phyloP scores from a whole-genome alignment of 805 yeast species.

The Kuraishia molischiana region DNA sequence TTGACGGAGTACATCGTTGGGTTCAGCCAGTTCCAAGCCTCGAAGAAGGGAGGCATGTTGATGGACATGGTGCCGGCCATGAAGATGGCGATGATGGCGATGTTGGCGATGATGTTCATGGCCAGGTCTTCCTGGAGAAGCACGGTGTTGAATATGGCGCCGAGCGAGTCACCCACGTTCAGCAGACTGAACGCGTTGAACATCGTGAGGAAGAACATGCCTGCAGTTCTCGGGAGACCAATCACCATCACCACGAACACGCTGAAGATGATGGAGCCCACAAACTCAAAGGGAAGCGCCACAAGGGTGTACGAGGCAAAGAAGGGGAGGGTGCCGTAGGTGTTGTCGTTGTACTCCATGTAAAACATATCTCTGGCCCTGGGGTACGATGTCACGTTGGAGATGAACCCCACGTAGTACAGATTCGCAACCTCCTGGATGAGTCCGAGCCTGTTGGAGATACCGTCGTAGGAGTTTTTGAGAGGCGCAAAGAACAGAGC shows the following conservation, averaged over 20 bases:
- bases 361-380: constrained; percentile 54
- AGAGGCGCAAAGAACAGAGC: constrained; percentile 55
- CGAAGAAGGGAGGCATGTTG: constrained; percentile 52
- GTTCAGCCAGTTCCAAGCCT: constrained; percentile 55
- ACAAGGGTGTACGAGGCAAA: constrained; percentile 39
- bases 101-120: constrained; percentile 48
- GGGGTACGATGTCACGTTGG: constrained; percentile 61
- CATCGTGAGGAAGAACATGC: constrained; percentile 50
- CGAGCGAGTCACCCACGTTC: constrained; percentile 66
- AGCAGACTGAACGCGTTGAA: constrained; percentile 38
- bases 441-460: constrained; percentile 55
- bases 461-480: constrained; percentile 29
- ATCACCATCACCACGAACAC: constrained; percentile 49
- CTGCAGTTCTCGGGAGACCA: constrained; percentile 57
- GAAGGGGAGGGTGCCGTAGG: constrained; percentile 53
- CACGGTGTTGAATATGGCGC: constrained; percentile 57
- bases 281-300: constrained; percentile 49
- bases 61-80: constrained; percentile 75
- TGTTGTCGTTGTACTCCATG: constrained; percentile 59
- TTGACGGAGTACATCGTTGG: constrained; percentile 60
- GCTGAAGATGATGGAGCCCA: constrained; percentile 44
- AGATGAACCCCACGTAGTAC: constrained; percentile 62
- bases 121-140: constrained; percentile 64
- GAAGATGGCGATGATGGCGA: constrained; percentile 53
- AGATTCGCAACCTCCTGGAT: constrained; percentile 47